phyloP scores from a whole-genome alignment of 1,284 basidiomycete genomes.

The Uromyces viciae-fabae region DNA sequence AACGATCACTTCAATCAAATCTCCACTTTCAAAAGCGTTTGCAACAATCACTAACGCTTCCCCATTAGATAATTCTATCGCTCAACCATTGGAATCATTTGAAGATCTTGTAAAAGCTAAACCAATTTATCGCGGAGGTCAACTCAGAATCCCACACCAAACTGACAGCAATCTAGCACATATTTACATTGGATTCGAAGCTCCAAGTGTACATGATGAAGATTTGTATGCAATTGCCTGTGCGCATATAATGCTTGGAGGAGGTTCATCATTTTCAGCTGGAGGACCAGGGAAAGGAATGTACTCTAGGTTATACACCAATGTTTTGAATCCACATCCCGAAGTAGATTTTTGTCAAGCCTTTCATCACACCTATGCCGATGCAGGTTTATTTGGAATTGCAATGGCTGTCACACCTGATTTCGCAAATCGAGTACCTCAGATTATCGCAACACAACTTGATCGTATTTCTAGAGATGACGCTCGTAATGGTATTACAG shows the following conservation, averaged over 20 bases:
- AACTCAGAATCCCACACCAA: slow-evolving; percentile 15
- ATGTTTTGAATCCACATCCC: slow-evolving; percentile 42
- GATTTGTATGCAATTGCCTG: slow-evolving; percentile 43
- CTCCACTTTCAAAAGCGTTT: slow-evolving; percentile 31
- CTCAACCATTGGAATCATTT: slow-evolving; percentile 23
- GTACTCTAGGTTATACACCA: slow-evolving; percentile 41
- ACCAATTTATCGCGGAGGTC: slow-evolving; percentile 29
- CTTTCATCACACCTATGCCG: slow-evolving; percentile 42
- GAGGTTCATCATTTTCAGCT: slow-evolving; percentile 42
- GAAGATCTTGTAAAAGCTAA: slow-evolving; percentile 34
- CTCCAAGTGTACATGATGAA: slow-evolving; percentile 20
- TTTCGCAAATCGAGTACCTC: slow-evolving; percentile 14
- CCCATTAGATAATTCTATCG: slow-evolving; percentile 19
- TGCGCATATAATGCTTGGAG: slow-evolving; percentile 42
- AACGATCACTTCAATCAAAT: not conserved
- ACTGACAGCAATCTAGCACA: slow-evolving; percentile 28
- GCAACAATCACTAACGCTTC: slow-evolving; percentile 17
- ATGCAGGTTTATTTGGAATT: slow-evolving; percentile 43
- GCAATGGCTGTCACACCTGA: slow-evolving; percentile 39
- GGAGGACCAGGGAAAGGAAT: slow-evolving; percentile 45
- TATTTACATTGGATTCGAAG: slow-evolving; percentile 39
- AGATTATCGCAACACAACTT: slow-evolving; percentile 30
- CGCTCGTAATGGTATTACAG: slow-evolving; percentile 15
- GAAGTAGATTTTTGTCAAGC: slow-evolving; percentile 41
- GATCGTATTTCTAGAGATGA: slow-evolving; percentile 17